Evolutionary conservation across 345 rosid species (phyloP), one percentile per base, ranked within the genome.

Genomic region (Carallia brachiata): DNA sequence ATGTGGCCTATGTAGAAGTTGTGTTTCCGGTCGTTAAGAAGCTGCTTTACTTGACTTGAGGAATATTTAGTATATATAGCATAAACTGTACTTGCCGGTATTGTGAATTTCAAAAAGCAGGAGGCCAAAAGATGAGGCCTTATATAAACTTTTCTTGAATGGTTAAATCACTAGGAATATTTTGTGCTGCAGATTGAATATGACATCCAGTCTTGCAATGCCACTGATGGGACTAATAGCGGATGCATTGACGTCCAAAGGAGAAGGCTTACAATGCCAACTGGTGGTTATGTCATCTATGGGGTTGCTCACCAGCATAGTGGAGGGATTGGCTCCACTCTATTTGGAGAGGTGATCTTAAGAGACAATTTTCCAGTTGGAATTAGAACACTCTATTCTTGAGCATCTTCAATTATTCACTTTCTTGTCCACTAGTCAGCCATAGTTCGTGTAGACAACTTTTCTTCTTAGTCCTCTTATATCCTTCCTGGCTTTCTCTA

Each of bases 251-350:
- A 87, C 54, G 47, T 63, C 72, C 84, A 78, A 76, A 91, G 82
- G 54, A 73, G 78, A 72, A 83, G 76, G 57, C 74, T 91, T 44
- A 71, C 78, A 76, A 75, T 91, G 83, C 96, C 96, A 36, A 70
- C 77, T 30, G 81, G 81, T 53, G 98, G 97, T 63, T 83, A 88
- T 77, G 81, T 94, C 40, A 76, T 94, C 62, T 94, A 94, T 71
- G 93, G 95, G 1, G 96, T 83, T 61, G 90, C 88, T 27, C 97
- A 94, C 76, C 93, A 87, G 74, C 97, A 94, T 64, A 63, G 87
- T 0, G 93, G 96, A 18, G 97, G 93, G 53, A 28, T 71, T 4
- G 90, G 95, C 70, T 84, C 87, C 74, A 73, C 87, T 76, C 85
- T 94, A 2, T 90, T 84, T 69, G 79, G 93, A 74, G 82, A 94